Conservation (phyloP, 2,329 filamentous ascomycete genomes). For the Verticillium klebahnii region DNA sequence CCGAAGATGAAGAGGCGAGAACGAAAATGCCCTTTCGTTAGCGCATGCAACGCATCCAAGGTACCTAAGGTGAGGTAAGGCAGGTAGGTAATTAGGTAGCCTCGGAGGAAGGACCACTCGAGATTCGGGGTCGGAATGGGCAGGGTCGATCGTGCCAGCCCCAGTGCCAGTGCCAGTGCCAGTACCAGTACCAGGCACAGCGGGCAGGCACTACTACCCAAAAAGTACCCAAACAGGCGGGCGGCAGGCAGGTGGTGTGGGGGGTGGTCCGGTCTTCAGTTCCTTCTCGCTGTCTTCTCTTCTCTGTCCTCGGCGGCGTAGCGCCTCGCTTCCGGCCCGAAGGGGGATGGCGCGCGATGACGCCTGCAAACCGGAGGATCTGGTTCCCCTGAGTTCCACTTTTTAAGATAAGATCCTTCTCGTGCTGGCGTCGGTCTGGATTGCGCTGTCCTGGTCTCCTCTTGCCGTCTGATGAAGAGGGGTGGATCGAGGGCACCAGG, state of each 20-base stretch:
- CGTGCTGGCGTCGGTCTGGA: neutral
- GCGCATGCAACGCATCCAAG: neutral
- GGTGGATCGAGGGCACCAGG: no score
- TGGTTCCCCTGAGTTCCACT: conserved; percentile 10
- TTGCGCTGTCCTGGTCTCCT: no score
- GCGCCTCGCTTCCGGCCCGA: neutral
- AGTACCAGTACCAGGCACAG: neutral
- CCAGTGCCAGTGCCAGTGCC: no score
- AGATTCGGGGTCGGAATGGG: neutral
- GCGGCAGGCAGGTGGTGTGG: no score
- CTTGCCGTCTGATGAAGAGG: no score
- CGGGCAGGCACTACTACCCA: neutral
- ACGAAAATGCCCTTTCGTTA: neutral
- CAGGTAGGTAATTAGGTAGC: neutral
- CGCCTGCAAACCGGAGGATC: conserved; percentile 9
- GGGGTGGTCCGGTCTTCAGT: neutral
- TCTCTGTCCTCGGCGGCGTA: neutral
- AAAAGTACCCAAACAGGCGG: no score
- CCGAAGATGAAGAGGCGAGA: neutral
- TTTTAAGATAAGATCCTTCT: conserved; percentile 11
- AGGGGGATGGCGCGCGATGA: neutral
- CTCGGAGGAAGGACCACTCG: neutral
- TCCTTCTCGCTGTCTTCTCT: neutral
- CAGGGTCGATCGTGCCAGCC: neutral
- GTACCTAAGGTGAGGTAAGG: neutral